Conservation (phyloP, 768 basidiomycete genomes). For the Pulveroboletus sp. region DNA sequence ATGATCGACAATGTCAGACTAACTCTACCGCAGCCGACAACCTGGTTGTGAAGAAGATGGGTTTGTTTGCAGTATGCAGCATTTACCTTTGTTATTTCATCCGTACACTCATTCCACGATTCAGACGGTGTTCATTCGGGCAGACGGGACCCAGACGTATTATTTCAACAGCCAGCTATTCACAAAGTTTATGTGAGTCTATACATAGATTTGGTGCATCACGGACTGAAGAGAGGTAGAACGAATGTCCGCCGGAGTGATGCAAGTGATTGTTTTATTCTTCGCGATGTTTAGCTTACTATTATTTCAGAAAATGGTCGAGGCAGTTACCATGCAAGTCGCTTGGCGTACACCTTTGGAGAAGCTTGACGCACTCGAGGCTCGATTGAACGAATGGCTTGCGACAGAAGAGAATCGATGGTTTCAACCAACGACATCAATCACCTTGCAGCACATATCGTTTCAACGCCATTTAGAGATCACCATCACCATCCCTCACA, state of each 20-base stretch:
- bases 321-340: conserved; percentile 65
- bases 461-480: conserved; percentile 66
- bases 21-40: conserved; percentile 51
- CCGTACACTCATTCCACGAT: not conserved
- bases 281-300: conserved; percentile 8
- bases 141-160: conserved; percentile 76
- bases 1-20: not conserved
- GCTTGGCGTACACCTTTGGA: conserved; percentile 72
- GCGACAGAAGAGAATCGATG: conserved; percentile 77
- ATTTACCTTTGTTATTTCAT: not conserved
- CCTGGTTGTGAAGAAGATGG: conserved; percentile 76
- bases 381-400: conserved; percentile 70
- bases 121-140: conserved; percentile 66
- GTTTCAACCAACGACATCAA: conserved; percentile 66
- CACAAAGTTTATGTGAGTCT: conserved; percentile 65
- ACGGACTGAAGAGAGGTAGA: conserved; percentile 31
- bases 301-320: conserved; percentile 56
- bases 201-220: not conserved
- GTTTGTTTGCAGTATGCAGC: conserved; percentile 63
- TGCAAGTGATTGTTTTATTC: conserved; percentile 32
- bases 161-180: conserved; percentile 81
- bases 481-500: conserved; percentile 62
- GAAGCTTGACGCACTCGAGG: conserved; percentile 70
- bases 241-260: conserved; percentile 74
- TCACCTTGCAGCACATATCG: conserved; percentile 61